These are phyloP conservation scores for Aspergillus sp. DNA, from an alignment of 2,329 filamentous ascomycete genomes.

Conservation along the genomic window DNA sequence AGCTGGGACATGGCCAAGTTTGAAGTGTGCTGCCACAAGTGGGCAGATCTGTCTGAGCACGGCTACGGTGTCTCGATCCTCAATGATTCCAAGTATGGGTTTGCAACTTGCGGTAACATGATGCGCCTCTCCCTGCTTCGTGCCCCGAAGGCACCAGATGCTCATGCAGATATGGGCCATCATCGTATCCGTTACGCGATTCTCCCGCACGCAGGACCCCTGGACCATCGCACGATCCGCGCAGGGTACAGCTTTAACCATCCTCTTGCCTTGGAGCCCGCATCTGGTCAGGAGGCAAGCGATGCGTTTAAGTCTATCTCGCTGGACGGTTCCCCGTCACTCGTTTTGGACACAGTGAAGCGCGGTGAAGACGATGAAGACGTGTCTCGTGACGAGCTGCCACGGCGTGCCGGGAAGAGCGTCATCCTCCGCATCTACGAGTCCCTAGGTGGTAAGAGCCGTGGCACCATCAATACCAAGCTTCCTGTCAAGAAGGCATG, in stretches of 20 bases:
- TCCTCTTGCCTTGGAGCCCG: conserved; percentile 63
- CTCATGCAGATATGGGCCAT: conserved; percentile 87
- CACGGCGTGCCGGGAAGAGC: conserved; percentile 70
- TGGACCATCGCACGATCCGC: conserved; percentile 73
- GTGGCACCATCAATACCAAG: conserved; percentile 67
- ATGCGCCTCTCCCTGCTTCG: conserved; percentile 89
- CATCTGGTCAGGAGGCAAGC: conserved; percentile 24
- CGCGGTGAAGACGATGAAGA: conserved; percentile 87
- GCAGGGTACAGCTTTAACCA: conserved; percentile 91
- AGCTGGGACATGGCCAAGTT: conserved; percentile 98
- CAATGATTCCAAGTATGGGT: conserved; percentile 95
- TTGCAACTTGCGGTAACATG: conserved; percentile 81
- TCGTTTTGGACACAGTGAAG: conserved; percentile 89
- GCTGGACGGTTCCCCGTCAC: conserved; percentile 65
- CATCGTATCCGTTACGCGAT: conserved; percentile 90
- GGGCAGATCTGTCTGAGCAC: conserved; percentile 84
- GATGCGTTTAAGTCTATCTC: conserved; percentile 59
- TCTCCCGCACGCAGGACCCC: conserved; percentile 74
- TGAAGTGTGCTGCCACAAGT: conserved; percentile 94
- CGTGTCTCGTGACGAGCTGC: conserved; percentile 59
- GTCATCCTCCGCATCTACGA: conserved; percentile 87
- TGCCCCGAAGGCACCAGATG: conserved; percentile 89
- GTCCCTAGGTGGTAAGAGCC: conserved; percentile 76
- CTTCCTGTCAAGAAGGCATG: conserved; percentile 74
- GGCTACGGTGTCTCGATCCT: conserved; percentile 89